These are phyloP conservation scores for Diplosphaera chodatii DNA, from an alignment of 139 green algal genomes.

Conservation along the genomic window DNA sequence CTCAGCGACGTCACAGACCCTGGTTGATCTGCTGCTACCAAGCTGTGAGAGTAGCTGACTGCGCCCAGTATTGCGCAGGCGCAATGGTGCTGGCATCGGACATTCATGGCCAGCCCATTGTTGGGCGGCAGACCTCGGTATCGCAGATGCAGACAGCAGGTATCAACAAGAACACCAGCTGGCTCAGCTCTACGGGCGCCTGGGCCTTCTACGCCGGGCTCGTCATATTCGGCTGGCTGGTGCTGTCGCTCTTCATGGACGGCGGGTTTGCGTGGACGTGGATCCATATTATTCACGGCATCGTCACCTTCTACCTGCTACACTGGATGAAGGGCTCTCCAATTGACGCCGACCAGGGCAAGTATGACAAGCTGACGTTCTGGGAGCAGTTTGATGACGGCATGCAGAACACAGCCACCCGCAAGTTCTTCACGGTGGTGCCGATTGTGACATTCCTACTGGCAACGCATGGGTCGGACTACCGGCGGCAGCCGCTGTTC, in stretches of 20 bases:
- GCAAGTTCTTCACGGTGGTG: slow-evolving; percentile 84
- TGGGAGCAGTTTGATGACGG: slow-evolving; percentile 80
- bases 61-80: neutral
- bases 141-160: neutral
- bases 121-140: neutral
- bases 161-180: slow-evolving; percentile 74
- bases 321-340: slow-evolving; percentile 75
- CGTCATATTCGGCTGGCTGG: slow-evolving; percentile 63
- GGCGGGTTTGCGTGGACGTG: slow-evolving; percentile 80
- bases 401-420: slow-evolving; percentile 64
- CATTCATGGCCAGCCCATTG: neutral
- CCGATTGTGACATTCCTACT: slow-evolving; percentile 79
- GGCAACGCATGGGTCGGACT: slow-evolving; percentile 79
- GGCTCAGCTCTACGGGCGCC: slow-evolving; percentile 56
- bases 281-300: slow-evolving; percentile 73
- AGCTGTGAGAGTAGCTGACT: too few relatives aligned
- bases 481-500: slow-evolving; percentile 70
- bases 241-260: slow-evolving; percentile 53
- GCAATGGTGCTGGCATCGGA: neutral
- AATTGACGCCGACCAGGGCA: slow-evolving; percentile 41
- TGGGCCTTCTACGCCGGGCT: slow-evolving; percentile 77
- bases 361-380: slow-evolving; percentile 81
- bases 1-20: too few relatives aligned
- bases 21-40: too few relatives aligned
- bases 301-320: slow-evolving; percentile 77